These are phyloP conservation scores for Aspergillus texensis DNA, from an alignment of 2,329 filamentous ascomycete genomes.

Conservation along the genomic window DNA sequence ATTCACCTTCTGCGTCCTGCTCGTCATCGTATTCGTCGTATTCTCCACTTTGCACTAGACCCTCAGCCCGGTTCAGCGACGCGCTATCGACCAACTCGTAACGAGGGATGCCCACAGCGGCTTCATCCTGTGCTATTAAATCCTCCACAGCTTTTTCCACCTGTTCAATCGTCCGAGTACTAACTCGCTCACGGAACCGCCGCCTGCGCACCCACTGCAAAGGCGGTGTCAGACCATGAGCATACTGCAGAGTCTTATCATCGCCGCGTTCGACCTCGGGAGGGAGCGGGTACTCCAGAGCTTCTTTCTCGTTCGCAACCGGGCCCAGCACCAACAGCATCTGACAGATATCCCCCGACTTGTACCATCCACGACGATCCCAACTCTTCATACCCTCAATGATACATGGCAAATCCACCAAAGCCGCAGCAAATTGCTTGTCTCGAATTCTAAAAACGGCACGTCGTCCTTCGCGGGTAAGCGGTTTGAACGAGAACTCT, in stretches of 20 bases:
- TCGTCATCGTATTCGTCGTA: slow-evolving; percentile 51
- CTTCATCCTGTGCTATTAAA: slow-evolving; percentile 69
- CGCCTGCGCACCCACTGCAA: slow-evolving; percentile 83
- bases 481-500: slow-evolving; percentile 78
- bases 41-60: slow-evolving; percentile 47
- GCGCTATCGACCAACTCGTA: slow-evolving; percentile 66
- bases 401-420: slow-evolving; percentile 84
- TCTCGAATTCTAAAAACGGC: slow-evolving; percentile 71
- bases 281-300: slow-evolving; percentile 68
- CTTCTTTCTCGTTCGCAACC: slow-evolving; percentile 68
- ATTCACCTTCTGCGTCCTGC: slow-evolving; percentile 54
- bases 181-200: slow-evolving; percentile 80
- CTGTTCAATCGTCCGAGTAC: slow-evolving; percentile 80
- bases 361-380: slow-evolving; percentile 86
- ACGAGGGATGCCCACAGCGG: slow-evolving; percentile 57
- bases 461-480: slow-evolving; percentile 69
- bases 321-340: slow-evolving; percentile 79
- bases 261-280: slow-evolving; percentile 62
- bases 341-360: slow-evolving; percentile 84
- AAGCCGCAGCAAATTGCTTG: slow-evolving; percentile 71
- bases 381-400: slow-evolving; percentile 92
- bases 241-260: slow-evolving; percentile 70
- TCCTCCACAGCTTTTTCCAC: slow-evolving; percentile 79
- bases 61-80: slow-evolving; percentile 48
- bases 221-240: slow-evolving; percentile 83